These are phyloP conservation scores for Ophiostoma sp. DNA, from an alignment of 2,329 filamentous ascomycete genomes.

Conservation along the genomic window DNA sequence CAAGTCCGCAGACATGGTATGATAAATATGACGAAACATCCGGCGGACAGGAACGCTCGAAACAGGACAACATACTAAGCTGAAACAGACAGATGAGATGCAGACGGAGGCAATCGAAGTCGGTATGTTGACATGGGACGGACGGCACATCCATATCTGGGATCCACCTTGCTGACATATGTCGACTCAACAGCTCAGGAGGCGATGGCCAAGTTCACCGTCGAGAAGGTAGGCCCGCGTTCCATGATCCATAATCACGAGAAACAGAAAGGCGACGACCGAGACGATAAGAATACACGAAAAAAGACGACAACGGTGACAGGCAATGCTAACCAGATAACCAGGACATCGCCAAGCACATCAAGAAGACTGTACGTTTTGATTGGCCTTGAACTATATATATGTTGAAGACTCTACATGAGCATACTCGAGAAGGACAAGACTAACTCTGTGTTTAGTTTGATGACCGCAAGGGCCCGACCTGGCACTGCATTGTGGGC, in stretches of 20 bases:
- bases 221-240: slow-evolving; percentile 60
- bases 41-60: background rate
- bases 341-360: slow-evolving; percentile 91
- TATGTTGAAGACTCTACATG: background rate
- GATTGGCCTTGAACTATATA: background rate
- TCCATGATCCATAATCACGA: too few species aligned
- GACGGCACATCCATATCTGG: background rate
- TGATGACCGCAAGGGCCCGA: slow-evolving; percentile 93
- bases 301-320: background rate
- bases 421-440: background rate
- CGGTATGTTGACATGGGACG: slow-evolving; percentile 62
- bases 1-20: slow-evolving; percentile 98
- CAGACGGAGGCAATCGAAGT: slow-evolving; percentile 93
- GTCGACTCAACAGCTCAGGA: slow-evolving; percentile 52
- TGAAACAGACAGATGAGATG: slow-evolving; percentile 85
- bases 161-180: background rate
- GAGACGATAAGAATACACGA: background rate
- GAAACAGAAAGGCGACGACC: background rate
- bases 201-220: slow-evolving; percentile 62
- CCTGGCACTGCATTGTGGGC: slow-evolving; percentile 99
- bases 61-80: background rate
- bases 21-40: background rate
- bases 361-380: slow-evolving; percentile 78
- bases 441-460: slow-evolving; percentile 59
- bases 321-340: background rate